Evolutionary conservation across 345 rosid species (phyloP).

Genomic region (Citrus cavaleriei): DNA sequence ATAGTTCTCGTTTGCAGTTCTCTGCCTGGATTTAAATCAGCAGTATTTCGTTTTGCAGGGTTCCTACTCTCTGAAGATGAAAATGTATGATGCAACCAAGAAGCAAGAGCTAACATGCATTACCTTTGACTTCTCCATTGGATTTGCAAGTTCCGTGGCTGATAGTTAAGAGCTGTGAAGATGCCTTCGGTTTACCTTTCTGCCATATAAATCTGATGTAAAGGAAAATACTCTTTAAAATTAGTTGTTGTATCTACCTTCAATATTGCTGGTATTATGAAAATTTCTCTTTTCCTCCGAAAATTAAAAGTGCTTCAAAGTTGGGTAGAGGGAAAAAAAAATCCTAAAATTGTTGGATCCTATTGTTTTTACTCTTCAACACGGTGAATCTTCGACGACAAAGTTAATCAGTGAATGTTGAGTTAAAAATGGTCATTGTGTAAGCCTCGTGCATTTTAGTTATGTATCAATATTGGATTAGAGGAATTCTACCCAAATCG

Average conservation of each 20-base stretch:
- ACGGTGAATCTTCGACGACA: neutral
- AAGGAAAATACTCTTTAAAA: neutral
- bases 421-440: neutral
- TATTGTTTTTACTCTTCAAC: neutral
- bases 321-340: neutral
- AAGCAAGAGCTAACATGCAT: constrained; percentile 71
- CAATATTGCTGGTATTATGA: neutral
- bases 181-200: neutral
- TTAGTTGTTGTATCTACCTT: neutral
- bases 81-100: constrained; percentile 54
- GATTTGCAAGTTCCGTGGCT: constrained; percentile 54
- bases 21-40: neutral
- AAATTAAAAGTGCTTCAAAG: neutral
- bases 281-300: neutral
- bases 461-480: neutral
- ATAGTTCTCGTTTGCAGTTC: neutral
- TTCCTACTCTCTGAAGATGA: constrained; percentile 81
- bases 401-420: neutral
- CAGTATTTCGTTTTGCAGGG: constrained; percentile 47
- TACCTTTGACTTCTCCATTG: constrained; percentile 63
- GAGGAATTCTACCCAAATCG: constrained; percentile 13
- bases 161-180: constrained; percentile 40
- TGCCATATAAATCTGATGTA: constrained; percentile 13
- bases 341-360: neutral
- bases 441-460: neutral